Evolutionary conservation across 2,329 filamentous ascomycete species (phyloP).

Genomic region (Penicillium vulpinum): DNA sequence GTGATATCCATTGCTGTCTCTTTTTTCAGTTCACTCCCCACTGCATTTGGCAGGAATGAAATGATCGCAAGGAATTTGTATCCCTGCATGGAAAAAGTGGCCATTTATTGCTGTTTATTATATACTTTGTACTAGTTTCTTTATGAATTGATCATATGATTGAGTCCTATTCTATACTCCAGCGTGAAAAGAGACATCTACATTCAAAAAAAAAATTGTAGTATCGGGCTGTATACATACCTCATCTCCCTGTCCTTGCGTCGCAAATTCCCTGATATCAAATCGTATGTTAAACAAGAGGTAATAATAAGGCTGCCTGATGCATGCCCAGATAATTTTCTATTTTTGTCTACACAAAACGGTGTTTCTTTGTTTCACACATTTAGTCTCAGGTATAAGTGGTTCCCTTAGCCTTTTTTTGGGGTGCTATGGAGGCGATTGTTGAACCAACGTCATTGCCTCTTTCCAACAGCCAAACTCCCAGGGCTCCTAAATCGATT

Average conservation of each 20-base stretch:
- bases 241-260: neutral
- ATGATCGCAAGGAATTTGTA: slow-evolving; percentile 33
- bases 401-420: neutral
- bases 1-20: slow-evolving; percentile 40
- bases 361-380: neutral
- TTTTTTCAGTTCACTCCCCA: slow-evolving; percentile 30
- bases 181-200: neutral
- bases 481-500: neutral
- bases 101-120: slow-evolving; percentile 15
- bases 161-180: slow-evolving; percentile 5
- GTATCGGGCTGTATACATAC: neutral
- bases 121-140: slow-evolving; percentile 16
- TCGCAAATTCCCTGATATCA: neutral
- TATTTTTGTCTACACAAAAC: neutral
- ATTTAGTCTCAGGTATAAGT: neutral
- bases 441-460: slow-evolving; percentile 10
- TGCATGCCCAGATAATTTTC: neutral
- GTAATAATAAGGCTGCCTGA: neutral
- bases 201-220: neutral
- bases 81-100: slow-evolving; percentile 26
- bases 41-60: slow-evolving; percentile 35
- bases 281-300: neutral
- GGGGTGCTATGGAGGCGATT: slow-evolving; percentile 5
- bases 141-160: slow-evolving; percentile 14
- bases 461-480: neutral